These are phyloP conservation scores for Tuber magnatum DNA, from an alignment of 495 filamentous ascomycete species.

Conservation along the genomic window DNA sequence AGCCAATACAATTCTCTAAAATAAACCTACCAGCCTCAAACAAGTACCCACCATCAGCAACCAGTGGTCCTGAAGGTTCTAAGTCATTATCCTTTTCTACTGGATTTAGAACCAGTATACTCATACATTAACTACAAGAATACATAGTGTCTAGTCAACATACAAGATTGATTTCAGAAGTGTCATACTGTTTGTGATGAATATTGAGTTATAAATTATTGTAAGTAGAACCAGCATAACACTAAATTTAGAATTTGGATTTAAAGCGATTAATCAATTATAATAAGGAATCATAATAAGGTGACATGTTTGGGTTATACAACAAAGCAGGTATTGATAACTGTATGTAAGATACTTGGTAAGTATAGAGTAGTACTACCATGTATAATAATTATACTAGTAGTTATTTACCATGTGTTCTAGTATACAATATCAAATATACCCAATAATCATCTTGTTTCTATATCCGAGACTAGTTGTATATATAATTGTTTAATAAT, in stretches of 20 bases:
- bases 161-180: conserved; percentile 29
- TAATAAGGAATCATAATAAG: neutral
- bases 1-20: conserved; percentile 18
- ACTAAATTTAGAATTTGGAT: conserved; percentile 35
- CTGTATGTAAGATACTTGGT: conserved; percentile 5
- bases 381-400: conserved; percentile 6
- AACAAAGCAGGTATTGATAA: conserved; percentile 5
- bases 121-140: conserved; percentile 2
- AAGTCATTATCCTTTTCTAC: conserved; percentile 28
- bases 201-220: conserved; percentile 14
- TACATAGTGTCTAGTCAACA: conserved; percentile 12
- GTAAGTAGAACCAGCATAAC: conserved; percentile 39
- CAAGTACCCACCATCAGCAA: conserved; percentile 1
- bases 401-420: neutral
- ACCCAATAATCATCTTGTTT: neutral
- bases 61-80: conserved; percentile 22
- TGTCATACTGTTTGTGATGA: conserved; percentile 9
- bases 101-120: conserved; percentile 5
- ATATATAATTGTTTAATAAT: conserved; percentile 9
- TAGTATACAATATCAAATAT: conserved; percentile 6
- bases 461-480: conserved; percentile 10
- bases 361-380: conserved; percentile 10
- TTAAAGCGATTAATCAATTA: conserved; percentile 12
- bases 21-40: neutral
- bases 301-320: neutral